phyloP scores from a whole-genome alignment of 352 stramenopile species.

The Bremia lactucae region DNA sequence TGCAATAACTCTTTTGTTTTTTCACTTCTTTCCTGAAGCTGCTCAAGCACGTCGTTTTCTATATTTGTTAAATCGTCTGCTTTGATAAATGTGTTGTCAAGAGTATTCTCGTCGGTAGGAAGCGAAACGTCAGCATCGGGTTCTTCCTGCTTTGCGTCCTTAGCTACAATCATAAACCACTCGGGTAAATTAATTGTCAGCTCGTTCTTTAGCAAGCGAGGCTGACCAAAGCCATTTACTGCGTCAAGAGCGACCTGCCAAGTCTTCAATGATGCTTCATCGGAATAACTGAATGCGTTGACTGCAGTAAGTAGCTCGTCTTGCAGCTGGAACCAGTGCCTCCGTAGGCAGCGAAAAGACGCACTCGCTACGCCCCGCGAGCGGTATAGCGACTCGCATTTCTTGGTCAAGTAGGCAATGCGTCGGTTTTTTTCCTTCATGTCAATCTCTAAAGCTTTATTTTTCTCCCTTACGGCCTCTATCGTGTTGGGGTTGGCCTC shows the following conservation, averaged over 20 bases:
- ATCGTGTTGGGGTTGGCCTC: constrained; percentile 72
- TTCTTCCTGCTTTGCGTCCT: constrained; percentile 31
- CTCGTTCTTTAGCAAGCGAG: constrained; percentile 28
- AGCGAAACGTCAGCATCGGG: constrained; percentile 20
- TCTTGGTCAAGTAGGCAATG: constrained; percentile 49
- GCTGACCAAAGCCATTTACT: constrained; percentile 33
- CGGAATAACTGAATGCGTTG: constrained; percentile 12
- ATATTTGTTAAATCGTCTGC: constrained; percentile 30
- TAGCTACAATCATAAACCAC: constrained; percentile 58
- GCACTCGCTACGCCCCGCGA: constrained; percentile 33
- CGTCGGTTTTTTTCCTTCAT: constrained; percentile 77
- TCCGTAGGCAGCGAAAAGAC: constrained; percentile 44
- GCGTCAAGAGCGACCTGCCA: constrained; percentile 27
- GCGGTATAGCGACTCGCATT: constrained; percentile 61
- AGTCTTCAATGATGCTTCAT: constrained; percentile 11
- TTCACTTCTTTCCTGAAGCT: constrained; percentile 28
- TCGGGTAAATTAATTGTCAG: constrained; percentile 48
- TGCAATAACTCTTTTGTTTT: constrained; percentile 25
- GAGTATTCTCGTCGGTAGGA: constrained; percentile 17
- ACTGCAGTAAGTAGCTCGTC: constrained; percentile 37
- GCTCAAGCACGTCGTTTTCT: constrained; percentile 27
- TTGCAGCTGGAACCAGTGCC: constrained; percentile 56
- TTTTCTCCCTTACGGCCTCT: constrained; percentile 60
- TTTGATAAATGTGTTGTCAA: constrained; percentile 16
- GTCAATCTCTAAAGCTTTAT: constrained; percentile 63